phyloP scores from a whole-genome alignment of 208 protist genomes.

The Leishmania amazonensis region DNA sequence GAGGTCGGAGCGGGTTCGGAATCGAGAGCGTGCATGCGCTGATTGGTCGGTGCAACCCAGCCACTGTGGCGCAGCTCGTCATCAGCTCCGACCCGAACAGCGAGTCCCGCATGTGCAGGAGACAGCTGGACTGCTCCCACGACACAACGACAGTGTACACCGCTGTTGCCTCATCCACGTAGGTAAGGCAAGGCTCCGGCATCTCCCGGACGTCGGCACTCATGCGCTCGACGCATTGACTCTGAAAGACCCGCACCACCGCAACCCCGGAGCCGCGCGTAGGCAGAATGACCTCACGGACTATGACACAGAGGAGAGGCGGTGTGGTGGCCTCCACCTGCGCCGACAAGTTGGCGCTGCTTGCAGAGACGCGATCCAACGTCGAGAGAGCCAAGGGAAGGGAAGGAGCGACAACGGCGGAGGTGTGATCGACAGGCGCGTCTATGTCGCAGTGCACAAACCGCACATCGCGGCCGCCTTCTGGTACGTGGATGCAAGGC shows the following conservation, averaged over 20 bases:
- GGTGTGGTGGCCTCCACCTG: neutral
- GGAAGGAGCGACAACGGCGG: conserved; percentile 36
- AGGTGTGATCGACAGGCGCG: conserved; percentile 28
- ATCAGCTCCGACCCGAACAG: neutral
- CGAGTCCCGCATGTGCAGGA: conserved; percentile 19
- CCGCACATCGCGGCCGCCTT: conserved; percentile 34
- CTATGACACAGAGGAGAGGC: conserved; percentile 28
- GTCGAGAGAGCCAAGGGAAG: conserved; percentile 52
- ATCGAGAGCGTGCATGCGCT: conserved; percentile 14
- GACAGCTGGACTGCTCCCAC: conserved; percentile 2
- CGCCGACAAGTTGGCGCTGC: conserved; percentile 5
- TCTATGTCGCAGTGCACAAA: conserved; percentile 44
- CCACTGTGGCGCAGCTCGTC: neutral
- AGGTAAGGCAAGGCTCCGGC: conserved; percentile 13
- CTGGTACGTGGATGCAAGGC: conserved; percentile 36
- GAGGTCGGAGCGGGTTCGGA: conserved; percentile 6
- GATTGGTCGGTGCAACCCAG: conserved; percentile 11
- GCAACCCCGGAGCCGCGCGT: conserved; percentile 7
- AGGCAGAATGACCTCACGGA: conserved; percentile 43
- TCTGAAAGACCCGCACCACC: conserved; percentile 34
- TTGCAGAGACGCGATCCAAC: conserved; percentile 44
- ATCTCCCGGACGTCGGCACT: conserved; percentile 2
- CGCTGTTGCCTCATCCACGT: conserved; percentile 13
- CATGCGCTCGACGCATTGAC: conserved; percentile 15
- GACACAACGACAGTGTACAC: conserved; percentile 25